Conservation (phyloP, 2,329 filamentous ascomycete species). For the Salinomyces thailandicus region DNA sequence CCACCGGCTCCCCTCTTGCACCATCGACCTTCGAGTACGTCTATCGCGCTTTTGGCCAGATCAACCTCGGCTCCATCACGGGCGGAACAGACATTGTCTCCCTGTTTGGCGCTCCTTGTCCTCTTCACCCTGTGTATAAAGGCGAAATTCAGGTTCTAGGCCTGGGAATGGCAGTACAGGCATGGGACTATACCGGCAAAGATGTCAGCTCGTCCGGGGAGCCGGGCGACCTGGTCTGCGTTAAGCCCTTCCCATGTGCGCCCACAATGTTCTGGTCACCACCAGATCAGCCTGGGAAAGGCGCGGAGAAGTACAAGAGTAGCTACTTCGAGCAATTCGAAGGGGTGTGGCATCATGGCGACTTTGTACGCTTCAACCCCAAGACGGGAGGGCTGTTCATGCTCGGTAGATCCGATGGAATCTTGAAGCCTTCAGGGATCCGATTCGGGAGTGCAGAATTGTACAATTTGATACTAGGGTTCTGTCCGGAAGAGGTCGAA, state of each 20-base stretch:
- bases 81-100: slow-evolving; percentile 96
- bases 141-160: slow-evolving; percentile 42
- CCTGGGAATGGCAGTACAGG: slow-evolving; percentile 41
- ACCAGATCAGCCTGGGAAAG: slow-evolving; percentile 30
- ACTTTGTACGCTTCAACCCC: slow-evolving; percentile 68
- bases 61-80: slow-evolving; percentile 88
- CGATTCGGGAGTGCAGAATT: slow-evolving; percentile 92
- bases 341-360: slow-evolving; percentile 82
- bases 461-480: slow-evolving; percentile 81
- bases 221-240: slow-evolving; percentile 81
- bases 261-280: slow-evolving; percentile 80
- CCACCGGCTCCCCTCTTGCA: slow-evolving; percentile 81
- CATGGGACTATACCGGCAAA: slow-evolving; percentile 43
- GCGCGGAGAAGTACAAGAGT: slow-evolving; percentile 64
- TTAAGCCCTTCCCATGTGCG: slow-evolving; percentile 77
- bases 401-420: slow-evolving; percentile 85
- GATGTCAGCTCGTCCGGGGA: slow-evolving; percentile 53
- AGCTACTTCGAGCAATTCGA: slow-evolving; percentile 84
- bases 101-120: slow-evolving; percentile 76
- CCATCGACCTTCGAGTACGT: slow-evolving; percentile 89
- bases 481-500: slow-evolving; percentile 67
- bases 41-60: slow-evolving; percentile 70
- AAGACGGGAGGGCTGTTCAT: slow-evolving; percentile 71
- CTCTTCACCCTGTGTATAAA: slow-evolving; percentile 38
- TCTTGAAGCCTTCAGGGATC: slow-evolving; percentile 84